Base-by-base conservation (phyloP, 805 yeast species). In the Yamadazyma olivae region DNA sequence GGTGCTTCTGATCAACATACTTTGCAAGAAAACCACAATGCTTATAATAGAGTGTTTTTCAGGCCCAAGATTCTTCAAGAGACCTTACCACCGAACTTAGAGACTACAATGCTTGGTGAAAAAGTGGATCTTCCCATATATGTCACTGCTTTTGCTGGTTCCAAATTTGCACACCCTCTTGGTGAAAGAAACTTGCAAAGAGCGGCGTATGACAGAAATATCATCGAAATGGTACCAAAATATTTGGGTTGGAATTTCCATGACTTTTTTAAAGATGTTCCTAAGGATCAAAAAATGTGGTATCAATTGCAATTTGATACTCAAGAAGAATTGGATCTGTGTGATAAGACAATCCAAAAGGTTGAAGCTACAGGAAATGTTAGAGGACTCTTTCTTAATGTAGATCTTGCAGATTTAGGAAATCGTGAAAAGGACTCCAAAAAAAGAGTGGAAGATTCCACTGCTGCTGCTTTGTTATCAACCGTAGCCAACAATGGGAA, bases 1-100 rank as follows among this genome's bases (percentile, higher is more conserved):
- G 96, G 89, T 10, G 74, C 95, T 4, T 95, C 86, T 56, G 96
- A 89, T 56, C 96, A 89, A 61, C 75, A 86, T 48, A 72, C 95
- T 2, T 54, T 83, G 54, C 74, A 96, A 48, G 96, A 89, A 52
- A 89, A 88, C 64, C 96, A 87, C 57, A 71, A 77, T 37, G 95
- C 95, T 2, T 89, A 75, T 64, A 93, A 83, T 53, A 67, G 95
- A 28, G 77, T 89, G 35, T 88, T 84, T 65, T 89, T 89, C 71
- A 78, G 83, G 45, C 96, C 96, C 10, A 70, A 76, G 36, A 70
- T 89, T 22, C 29, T 34, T 22, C 84, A 85, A 9, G 84, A 88
- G 57, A 54, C 55, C 18, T 60, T 52, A 10, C 45, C 51, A 4
- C 41, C 42, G 14, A 55, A 56, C 27, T 32, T 42, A 9, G 27